Conservation (phyloP, 306 rosid genomes). For the Ormosia emarginata region DNA sequence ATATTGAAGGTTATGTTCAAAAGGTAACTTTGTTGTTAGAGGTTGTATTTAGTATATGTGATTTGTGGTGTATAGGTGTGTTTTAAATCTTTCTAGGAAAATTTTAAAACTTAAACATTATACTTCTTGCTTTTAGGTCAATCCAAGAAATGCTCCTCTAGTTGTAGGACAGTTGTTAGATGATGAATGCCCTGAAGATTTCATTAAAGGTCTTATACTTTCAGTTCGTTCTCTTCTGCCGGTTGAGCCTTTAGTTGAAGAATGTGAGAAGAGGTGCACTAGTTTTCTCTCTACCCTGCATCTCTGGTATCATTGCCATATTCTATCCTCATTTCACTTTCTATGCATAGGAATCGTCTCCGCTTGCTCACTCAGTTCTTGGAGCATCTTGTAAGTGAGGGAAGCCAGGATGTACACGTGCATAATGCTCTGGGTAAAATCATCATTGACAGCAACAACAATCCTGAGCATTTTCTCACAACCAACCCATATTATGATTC, state of each 20-base stretch:
- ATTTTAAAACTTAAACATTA: not conserved
- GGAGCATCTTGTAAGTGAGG: slow-evolving; percentile 99
- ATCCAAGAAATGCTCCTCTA: slow-evolving; percentile 91
- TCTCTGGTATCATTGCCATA: not conserved
- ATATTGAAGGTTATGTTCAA: slow-evolving; percentile 94
- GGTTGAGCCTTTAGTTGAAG: slow-evolving; percentile 94
- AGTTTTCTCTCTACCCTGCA: slow-evolving; percentile 16
- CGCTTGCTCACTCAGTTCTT: slow-evolving; percentile 91
- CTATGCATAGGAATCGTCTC: slow-evolving; percentile 73
- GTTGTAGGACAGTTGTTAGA: slow-evolving; percentile 93
- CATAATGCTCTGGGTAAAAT: slow-evolving; percentile 97
- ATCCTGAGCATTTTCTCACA: slow-evolving; percentile 96
- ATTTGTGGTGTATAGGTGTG: slow-evolving; percentile 26
- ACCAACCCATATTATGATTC: slow-evolving; percentile 98
- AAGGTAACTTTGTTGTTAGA: slow-evolving; percentile 68
- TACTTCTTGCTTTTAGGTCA: slow-evolving; percentile 56
- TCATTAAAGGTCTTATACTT: slow-evolving; percentile 90
- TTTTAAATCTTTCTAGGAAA: not conserved
- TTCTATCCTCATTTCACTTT: slow-evolving; percentile 7
- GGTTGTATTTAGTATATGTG: not conserved
- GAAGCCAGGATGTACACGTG: slow-evolving; percentile 97
- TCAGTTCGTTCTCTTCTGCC: slow-evolving; percentile 98
- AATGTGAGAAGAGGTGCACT: slow-evolving; percentile 90
- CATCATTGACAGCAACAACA: slow-evolving; percentile 91
- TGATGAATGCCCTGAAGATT: slow-evolving; percentile 98